Base-by-base conservation (phyloP, 306 rosid species). In the Astragalus membranaceus region DNA sequence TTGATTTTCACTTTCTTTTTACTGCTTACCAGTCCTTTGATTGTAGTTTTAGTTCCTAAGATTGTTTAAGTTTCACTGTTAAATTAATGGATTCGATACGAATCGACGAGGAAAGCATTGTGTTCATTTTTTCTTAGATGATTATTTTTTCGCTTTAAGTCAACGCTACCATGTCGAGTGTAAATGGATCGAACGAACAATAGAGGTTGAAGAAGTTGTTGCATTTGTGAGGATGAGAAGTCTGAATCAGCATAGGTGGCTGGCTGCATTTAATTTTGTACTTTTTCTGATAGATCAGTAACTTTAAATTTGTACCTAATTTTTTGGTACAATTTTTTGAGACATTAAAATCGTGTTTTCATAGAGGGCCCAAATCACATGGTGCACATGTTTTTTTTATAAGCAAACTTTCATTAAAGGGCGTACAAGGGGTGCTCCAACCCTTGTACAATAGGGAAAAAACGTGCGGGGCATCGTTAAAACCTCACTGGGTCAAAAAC, bases 111-210 rank as follows among this genome's bases (percentile, higher is more conserved):
- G 32, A 5, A 10, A 7, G 1, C 2, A 10, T 67, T 12, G 5
- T 46, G 36, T 5, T 26, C 29, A 0, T 43, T 58, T 61, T 75
- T 3, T 54, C 1, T n/a, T n/a, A n/a, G n/a, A n/a, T n/a, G n/a
- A n/a, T n/a, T n/a, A n/a, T n/a, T n/a, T n/a, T 75, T 3, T 54
- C 1, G 48, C 41, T 54, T 70, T 0, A 1, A 78, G 78, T 78
- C 78, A 72, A 66, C 82, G 75, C 71, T 50, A 17, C 33, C 8
- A 6, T 14, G 67, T 63, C 10, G 23, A 10, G 30, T 11, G 30
- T 50, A 3, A 5, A 20, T 50, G 59, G 53, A 60, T 26, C 52
- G 58, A 69, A 47, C 7, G 61, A 10, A 14, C 17, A 67, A 1
- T 11, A 41, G 20, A 67, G 49, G 44, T 69, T 64, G 42, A 36